Base-by-base conservation (phyloP, 768 basidiomycete species). In the Tubosaeta sp. region DNA sequence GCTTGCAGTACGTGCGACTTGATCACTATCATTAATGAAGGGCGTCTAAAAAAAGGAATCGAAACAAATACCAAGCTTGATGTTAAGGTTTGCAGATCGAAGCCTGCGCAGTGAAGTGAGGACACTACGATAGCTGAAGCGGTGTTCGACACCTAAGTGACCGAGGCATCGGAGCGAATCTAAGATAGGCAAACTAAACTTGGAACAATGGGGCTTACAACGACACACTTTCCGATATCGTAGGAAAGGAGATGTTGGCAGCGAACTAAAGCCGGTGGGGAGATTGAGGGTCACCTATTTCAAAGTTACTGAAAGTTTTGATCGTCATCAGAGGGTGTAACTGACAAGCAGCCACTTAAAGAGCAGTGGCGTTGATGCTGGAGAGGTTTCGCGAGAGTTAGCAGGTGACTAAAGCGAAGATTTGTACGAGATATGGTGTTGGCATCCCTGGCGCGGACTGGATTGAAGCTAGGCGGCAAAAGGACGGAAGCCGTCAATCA, bases 401-500 rank as follows among this genome's bases (percentile, higher is more conserved):
- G 56, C 41, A 27, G 31, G 41, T 19, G 31, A 52, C 33, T 43
- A 51, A 35, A 44, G 33, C 52, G 27, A 43, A 22, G 35, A 39
- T 25, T 22, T 35, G 46, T 33, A 46, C 22, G 29, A 46, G 43
- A 47, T 34, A n/a, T 22, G 12, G 31, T 35, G 13, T 26, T 13
- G 11, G 17, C 34, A 52, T 25, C 34, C 38, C 29, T 19, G 25
- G 17, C 29, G 35, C 26, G 25, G 29, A 46, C 53, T 32, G 31
- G 45, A 32, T 17, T 44, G 17, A 41, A 27, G 51, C 43, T 44
- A 27, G 37, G 52, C 61, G 53, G 59, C 42, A 54, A 50, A 35
- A 56, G 34, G 42, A 52, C 65, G 62, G 65, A 52, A 29, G 52
- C 1, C 43, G 10, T 48, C 19, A 62, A 62, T 35, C 53, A 16